phyloP scores from a whole-genome alignment of 768 basidiomycete genomes.

The Russula sp. region DNA sequence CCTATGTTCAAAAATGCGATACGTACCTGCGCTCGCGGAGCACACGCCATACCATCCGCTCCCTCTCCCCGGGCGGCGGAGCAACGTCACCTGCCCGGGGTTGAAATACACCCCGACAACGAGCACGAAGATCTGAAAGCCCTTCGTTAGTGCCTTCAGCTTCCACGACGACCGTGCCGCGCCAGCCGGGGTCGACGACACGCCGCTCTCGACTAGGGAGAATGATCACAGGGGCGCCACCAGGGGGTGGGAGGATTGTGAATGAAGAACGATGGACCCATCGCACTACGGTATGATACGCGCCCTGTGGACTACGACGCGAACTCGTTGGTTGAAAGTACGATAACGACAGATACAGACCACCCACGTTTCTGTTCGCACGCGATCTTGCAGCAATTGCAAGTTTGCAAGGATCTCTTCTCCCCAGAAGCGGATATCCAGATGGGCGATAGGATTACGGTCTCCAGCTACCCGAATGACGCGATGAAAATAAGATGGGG shows the following conservation, averaged over 20 bases:
- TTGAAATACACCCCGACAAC: constrained; percentile 66
- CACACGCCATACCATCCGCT: constrained; percentile 56
- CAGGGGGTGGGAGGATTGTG: constrained; percentile 44
- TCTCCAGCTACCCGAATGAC: constrained; percentile 52
- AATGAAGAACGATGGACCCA: constrained; percentile 83
- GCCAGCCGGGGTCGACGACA: constrained; percentile 70
- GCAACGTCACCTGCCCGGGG: constrained; percentile 41
- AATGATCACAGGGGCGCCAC: constrained; percentile 29
- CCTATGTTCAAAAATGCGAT: not conserved
- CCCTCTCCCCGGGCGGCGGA: constrained; percentile 38
- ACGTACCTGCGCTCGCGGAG: constrained; percentile 71
- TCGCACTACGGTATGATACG: constrained; percentile 71
- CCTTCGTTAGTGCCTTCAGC: constrained; percentile 85
- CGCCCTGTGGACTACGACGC: constrained; percentile 60
- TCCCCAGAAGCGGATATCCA: constrained; percentile 75
- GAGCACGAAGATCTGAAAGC: constrained; percentile 64
- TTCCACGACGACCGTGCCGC: constrained; percentile 75
- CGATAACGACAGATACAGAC: not conserved
- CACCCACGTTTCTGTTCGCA: constrained; percentile 74
- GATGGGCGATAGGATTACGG: constrained; percentile 48
- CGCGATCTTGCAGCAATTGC: constrained; percentile 70
- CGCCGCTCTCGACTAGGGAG: constrained; percentile 27
- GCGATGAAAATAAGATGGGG: constrained; percentile 86
- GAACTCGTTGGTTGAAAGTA: constrained; percentile 14
- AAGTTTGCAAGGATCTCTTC: constrained; percentile 67